Base-by-base conservation (phyloP, 176 grass and related monocot species). In the Thalia dealbata region DNA sequence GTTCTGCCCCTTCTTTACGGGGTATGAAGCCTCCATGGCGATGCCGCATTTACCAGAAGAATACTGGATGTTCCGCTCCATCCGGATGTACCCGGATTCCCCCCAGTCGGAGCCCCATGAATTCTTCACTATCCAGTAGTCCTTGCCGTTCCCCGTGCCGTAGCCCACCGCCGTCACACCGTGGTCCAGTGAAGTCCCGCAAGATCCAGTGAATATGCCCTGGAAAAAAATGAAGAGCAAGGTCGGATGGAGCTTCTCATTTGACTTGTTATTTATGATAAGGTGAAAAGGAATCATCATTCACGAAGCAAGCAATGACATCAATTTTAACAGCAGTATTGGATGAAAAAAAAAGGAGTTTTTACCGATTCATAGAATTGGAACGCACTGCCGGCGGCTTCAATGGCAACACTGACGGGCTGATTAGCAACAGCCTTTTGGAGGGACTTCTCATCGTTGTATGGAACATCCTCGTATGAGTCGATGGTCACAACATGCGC, bases 71-170 rank as follows among this genome's bases (percentile, higher is more conserved):
- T 81, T 82, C 35, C 88, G 85, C 7, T 65, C 28, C 62, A 91
- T 82, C 58, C 76, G 74, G 30, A 85, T 61, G 70, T 85, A 91
- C 21, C 88, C 88, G 0, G 25, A 23, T 58, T 91, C 88, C 8
- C 88, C 88, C 88, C 88, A 91, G 0, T 51, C n/a, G 1, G 13
- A 16, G 3, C 88, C 76, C 88, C 84, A 84, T 8, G 82, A 87
- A 69, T 91, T 91, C 63, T 82, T 87, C n/a, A 91, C 59, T 10
- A 87, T 91, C 89, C 85, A 91, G 48, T 87, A 87, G 72, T 87
- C 84, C 3, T 64, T 65, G 15, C 42, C 44, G 15, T 71, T 13
- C 13, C 69, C 73, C 26, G 71, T 75, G 76, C 84, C 84, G 3
- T 87, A 87, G 11, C 84, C 84, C 16, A 87, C 76, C 38, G 76